These are phyloP conservation scores for Spinellus fusiger DNA, from an alignment of 192 early-diverging fungal species.

Conservation along the genomic window DNA sequence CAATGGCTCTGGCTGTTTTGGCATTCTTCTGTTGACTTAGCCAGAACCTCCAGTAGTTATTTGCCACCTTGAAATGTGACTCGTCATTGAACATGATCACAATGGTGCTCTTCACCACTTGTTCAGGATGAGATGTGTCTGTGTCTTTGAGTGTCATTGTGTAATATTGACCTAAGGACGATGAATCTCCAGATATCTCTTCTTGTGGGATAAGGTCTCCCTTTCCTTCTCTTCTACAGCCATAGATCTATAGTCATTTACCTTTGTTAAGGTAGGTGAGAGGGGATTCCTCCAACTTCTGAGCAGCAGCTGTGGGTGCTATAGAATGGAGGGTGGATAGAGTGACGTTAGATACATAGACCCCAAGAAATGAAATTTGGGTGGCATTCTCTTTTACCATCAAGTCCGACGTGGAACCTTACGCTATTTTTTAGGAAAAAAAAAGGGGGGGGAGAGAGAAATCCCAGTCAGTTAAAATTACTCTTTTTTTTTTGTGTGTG, in stretches of 20 bases:
- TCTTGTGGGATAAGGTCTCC: too few relatives aligned
- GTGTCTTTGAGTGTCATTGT: slow-evolving; percentile 47
- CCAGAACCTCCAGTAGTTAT: slow-evolving; percentile 71
- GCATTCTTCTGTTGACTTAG: slow-evolving; percentile 59
- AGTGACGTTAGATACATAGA: background rate
- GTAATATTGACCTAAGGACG: slow-evolving; percentile 49
- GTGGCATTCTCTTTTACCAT: background rate
- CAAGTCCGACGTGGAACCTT: background rate
- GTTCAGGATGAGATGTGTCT: slow-evolving; percentile 39
- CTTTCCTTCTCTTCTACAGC: background rate
- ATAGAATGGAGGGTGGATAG: background rate
- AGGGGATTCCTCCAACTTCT: slow-evolving; percentile 47
- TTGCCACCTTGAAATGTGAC: slow-evolving; percentile 53
- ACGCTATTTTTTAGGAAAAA: background rate
- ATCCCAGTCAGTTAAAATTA: too few relatives aligned
- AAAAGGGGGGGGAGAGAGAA: background rate
- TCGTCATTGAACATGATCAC: slow-evolving; percentile 70
- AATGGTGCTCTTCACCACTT: slow-evolving; percentile 41
- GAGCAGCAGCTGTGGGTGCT: slow-evolving; percentile 49
- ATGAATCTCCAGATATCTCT: background rate
- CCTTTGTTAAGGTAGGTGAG: slow-evolving; percentile 73
- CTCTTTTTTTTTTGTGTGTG: too few relatives aligned
- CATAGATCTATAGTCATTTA: slow-evolving; percentile 14
- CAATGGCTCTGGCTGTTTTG: slow-evolving; percentile 52
- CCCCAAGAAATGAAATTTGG: background rate